These are phyloP conservation scores for Xylariales sp. DNA, from an alignment of 2,329 filamentous ascomycete species.

Conservation along the genomic window DNA sequence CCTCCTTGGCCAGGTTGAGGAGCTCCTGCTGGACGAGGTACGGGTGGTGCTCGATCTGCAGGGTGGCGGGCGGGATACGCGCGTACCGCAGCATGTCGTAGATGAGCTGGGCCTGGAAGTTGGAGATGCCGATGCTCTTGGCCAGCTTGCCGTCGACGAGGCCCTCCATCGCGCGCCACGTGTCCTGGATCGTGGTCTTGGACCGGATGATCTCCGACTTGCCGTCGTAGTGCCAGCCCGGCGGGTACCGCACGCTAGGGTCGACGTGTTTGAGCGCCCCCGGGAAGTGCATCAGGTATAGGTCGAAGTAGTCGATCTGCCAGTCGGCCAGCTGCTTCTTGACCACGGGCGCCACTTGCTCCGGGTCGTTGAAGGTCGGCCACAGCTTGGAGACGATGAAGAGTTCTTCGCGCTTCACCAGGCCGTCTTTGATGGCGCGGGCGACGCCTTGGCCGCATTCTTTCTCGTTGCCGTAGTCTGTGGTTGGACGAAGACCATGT, in stretches of 20 bases:
- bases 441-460: constrained; percentile 73
- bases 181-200: constrained; percentile 73
- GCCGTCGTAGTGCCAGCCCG: constrained; percentile 68
- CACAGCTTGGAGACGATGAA: constrained; percentile 93
- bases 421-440: constrained; percentile 73
- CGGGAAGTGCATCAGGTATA: constrained; percentile 88
- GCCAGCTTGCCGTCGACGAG: constrained; percentile 66
- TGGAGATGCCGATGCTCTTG: constrained; percentile 73
- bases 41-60: constrained; percentile 89
- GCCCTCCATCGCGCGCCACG: constrained; percentile 75
- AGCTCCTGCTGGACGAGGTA: constrained; percentile 75
- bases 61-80: constrained; percentile 66
- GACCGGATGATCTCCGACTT: constrained; percentile 55
- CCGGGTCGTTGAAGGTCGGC: constrained; percentile 83
- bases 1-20: constrained; percentile 61
- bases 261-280: constrained; percentile 82
- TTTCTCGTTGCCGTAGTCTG: constrained; percentile 80
- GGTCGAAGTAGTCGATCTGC: constrained; percentile 84
- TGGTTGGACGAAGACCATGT: background rate
- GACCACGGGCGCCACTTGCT: constrained; percentile 70
- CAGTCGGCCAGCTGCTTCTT: constrained; percentile 76
- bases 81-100: constrained; percentile 79
- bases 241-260: constrained; percentile 72
- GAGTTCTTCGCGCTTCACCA: constrained; percentile 80
- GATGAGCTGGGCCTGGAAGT: constrained; percentile 74